These are phyloP conservation scores for Pseudomicrostroma phylloplanum DNA, from an alignment of 1,284 basidiomycete species.

Conservation along the genomic window DNA sequence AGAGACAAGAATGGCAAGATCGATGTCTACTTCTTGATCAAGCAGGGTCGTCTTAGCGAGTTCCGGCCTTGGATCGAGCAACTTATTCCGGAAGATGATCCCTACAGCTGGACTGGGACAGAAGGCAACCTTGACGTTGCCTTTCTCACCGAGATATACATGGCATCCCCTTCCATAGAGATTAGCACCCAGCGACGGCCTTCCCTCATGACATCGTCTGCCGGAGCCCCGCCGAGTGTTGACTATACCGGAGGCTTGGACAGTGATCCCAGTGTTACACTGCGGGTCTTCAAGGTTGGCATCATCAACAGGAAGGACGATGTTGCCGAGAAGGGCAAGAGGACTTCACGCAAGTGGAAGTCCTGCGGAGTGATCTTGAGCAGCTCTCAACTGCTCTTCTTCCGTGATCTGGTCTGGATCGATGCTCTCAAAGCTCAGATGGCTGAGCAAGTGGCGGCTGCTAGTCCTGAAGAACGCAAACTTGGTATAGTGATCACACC, in stretches of 20 bases:
- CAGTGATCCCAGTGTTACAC: conserved; percentile 48
- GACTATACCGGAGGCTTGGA: background rate
- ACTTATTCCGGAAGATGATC: conserved; percentile 32
- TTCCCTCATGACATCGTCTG: conserved; percentile 8
- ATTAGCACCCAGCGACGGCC: conserved; percentile 25
- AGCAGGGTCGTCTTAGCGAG: conserved; percentile 64
- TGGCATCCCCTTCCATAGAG: conserved; percentile 39
- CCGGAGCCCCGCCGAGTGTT: background rate
- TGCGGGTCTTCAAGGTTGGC: conserved; percentile 78
- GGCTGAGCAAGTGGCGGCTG: conserved; percentile 40
- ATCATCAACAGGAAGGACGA: conserved; percentile 71
- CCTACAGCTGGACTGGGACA: conserved; percentile 33
- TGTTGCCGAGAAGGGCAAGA: conserved; percentile 67
- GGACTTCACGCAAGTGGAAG: conserved; percentile 79
- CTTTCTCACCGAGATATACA: conserved; percentile 28
- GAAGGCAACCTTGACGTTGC: conserved; percentile 22
- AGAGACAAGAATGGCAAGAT: conserved; percentile 58
- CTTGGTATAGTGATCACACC: conserved; percentile 54
- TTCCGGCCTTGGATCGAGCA: conserved; percentile 54
- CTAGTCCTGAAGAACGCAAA: conserved; percentile 13
- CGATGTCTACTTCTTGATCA: conserved; percentile 87
- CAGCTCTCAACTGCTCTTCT: conserved; percentile 82
- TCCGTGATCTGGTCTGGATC: conserved; percentile 74
- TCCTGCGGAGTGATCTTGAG: conserved; percentile 79
- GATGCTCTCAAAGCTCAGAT: conserved; percentile 58